These are phyloP conservation scores for Peronospora tabacina DNA, from an alignment of 352 stramenopile species.

Conservation along the genomic window DNA sequence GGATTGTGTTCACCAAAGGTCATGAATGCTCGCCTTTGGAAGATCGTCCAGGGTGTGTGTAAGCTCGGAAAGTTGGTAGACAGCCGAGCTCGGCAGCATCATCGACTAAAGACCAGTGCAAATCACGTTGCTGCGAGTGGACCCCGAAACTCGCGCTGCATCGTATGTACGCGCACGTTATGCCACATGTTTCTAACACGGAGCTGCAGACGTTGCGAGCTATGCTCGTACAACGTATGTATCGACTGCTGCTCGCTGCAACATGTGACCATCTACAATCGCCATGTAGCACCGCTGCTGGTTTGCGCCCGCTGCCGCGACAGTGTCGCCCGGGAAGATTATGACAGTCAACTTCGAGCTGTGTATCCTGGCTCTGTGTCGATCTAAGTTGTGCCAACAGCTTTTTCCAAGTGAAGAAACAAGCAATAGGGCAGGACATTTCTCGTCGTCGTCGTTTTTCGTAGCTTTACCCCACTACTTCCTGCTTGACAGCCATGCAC, in stretches of 20 bases:
- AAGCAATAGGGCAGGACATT: background rate
- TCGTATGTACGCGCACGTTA: slow-evolving; percentile 22
- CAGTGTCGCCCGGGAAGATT: slow-evolving; percentile 28
- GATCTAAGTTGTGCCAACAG: slow-evolving; percentile 4
- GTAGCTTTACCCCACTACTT: background rate
- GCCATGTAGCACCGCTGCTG: slow-evolving; percentile 19
- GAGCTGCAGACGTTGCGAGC: slow-evolving; percentile 20
- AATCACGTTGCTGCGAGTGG: background rate
- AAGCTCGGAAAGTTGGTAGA: slow-evolving; percentile 21
- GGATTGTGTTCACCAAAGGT: slow-evolving; percentile 20
- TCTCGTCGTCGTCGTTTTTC: background rate
- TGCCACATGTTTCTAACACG: slow-evolving; percentile 18
- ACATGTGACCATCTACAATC: slow-evolving; percentile 32
- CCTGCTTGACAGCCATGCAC: too few species aligned
- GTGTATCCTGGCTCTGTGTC: slow-evolving; percentile 3
- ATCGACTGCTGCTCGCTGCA: slow-evolving; percentile 22
- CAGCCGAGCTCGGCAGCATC: background rate
- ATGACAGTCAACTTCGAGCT: slow-evolving; percentile 22
- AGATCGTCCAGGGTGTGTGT: slow-evolving; percentile 24
- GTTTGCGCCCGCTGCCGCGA: slow-evolving; percentile 27
- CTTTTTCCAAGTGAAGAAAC: slow-evolving; percentile 19
- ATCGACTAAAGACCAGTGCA: slow-evolving; percentile 1
- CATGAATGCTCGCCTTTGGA: slow-evolving; percentile 21
- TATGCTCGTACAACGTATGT: slow-evolving; percentile 31
- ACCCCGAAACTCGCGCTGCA: slow-evolving; percentile 31